Base-by-base conservation (phyloP, 352 stramenopile genomes). In the Phytophthora gonapodyides region DNA sequence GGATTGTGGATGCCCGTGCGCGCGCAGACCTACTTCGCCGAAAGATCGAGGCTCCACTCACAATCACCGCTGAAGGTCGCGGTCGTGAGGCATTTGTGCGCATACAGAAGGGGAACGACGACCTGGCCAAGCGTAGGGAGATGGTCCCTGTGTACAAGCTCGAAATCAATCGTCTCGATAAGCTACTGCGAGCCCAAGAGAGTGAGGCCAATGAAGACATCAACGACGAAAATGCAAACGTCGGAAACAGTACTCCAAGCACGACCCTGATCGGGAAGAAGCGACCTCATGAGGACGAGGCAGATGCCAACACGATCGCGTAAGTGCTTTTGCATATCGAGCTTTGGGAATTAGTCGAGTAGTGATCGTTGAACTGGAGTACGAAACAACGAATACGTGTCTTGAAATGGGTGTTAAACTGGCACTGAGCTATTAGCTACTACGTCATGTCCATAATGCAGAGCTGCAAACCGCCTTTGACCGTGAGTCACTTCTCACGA, bases 1-100 rank as follows among this genome's bases (percentile, higher is more conserved):
- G 9, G 7, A 13, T 47, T 33, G 19, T 5, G 31, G 41, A 16
- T 27, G 41, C 41, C 17, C 41, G 41, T 34, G 16, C 10, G 17
- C 41, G 41, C 9, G 41, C 31, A 33, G 9, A 31, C n/a, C 1
- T 49, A 15, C 37, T 58, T 19, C 13, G 24, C 2, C n/a, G 41
- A 4, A 49, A 34, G 1, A 50, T 58, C 7, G 41, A 31, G 17
- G 51, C 37, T 1, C 13, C 24, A 42, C 37, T 58, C 12, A 33
- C 19, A 19, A 24, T 58, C 40, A n/a, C 34, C 12, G 51, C 51
- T 35, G 49, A 46, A 4, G 49, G 49, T 12, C 36, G 37, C 17
- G 38, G 37, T 9, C 37, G 17, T 15, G 38, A 58, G 6, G 24
- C 38, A 8, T 50, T 41, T 34, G 51, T 49, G 17, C 38, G 31